Evolutionary conservation across 768 basidiomycete genomes (phyloP), one percentile per base, ranked within the genome.

Genomic region (Kwoniella heveanensis): DNA sequence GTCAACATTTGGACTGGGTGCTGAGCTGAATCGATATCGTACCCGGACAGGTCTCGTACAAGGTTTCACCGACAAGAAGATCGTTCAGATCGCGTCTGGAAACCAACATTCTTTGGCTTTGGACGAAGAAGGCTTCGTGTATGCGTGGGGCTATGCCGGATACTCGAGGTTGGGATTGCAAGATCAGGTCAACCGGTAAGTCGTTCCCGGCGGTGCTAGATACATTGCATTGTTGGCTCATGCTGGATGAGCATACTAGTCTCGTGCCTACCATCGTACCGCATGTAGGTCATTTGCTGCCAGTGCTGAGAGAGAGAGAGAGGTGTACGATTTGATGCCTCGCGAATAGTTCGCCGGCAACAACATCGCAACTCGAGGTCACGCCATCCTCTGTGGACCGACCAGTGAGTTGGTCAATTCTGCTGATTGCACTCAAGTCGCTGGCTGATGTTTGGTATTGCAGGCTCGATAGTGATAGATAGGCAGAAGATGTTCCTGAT

Each of bases 101-200:
- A 88, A 88, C 54, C 91, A 96, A 72, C 95, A 98, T 76, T 87
- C 85, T 68, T 81, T 94, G 54, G 91, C 92, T 0, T 78, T 96
- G 2, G 91, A 91, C 77, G 82, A 84, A 5, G 85, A 88, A 1
- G 80, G 79, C 0, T 74, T 66, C 51, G 74, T 77, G 12, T 80
- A 69, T 56, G 69, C 70, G 30, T 75, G 74, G 73, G 75, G 77
- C 10, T 77, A 65, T 58, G 69, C 71, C 37, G 81, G 82, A 9
- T 95, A 96, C 77, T 93, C 92, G 67, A 87, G 95, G 19, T 84
- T 94, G 32, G 95, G 94, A 21, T 83, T 93, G 21, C 90, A 70
- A 46, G 76, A 77, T 64, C 74, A 76, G 57, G 74, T 73, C 47
- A 68, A 79, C 48, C 30, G 91, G 92, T 89, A 87, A 66, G 54